Conservation (phyloP, 192 early-diverging fungal genomes). For the Umbelopsis ramanniana region DNA sequence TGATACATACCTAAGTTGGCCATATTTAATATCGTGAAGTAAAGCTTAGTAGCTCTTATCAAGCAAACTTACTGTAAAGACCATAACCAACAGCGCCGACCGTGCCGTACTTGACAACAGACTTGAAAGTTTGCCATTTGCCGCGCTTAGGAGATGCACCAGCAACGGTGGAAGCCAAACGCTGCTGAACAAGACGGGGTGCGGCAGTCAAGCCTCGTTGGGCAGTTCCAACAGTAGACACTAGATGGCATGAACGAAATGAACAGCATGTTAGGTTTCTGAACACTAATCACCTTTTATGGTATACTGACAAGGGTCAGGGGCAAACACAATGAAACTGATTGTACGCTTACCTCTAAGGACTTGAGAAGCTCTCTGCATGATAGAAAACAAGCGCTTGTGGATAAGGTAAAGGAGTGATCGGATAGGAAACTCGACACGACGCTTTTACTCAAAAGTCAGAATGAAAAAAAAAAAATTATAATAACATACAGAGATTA, state of each 20-base stretch:
- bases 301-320: conserved; percentile 5
- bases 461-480: conserved; percentile 1
- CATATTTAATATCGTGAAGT: not conserved
- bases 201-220: not conserved
- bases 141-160: conserved; percentile 6
- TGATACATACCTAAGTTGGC: conserved; percentile 18
- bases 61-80: conserved; percentile 27
- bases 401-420: not conserved
- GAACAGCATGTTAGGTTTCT: not conserved
- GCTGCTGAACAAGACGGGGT: conserved; percentile 2
- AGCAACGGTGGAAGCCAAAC: not conserved
- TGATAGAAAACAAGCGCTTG: not conserved
- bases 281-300: not conserved
- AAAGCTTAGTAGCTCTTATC: not conserved
- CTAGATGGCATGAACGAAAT: not conserved
- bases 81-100: conserved; percentile 27
- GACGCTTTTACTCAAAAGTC: not conserved
- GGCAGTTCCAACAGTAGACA: not conserved
- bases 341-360: not conserved
- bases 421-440: not conserved
- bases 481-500: not conserved
- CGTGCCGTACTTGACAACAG: conserved; percentile 8
- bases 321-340: not conserved
- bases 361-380: conserved; percentile 18
- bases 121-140: conserved; percentile 26